Conservation (phyloP, 495 filamentous ascomycete genomes). For the Xylaria telfairii region DNA sequence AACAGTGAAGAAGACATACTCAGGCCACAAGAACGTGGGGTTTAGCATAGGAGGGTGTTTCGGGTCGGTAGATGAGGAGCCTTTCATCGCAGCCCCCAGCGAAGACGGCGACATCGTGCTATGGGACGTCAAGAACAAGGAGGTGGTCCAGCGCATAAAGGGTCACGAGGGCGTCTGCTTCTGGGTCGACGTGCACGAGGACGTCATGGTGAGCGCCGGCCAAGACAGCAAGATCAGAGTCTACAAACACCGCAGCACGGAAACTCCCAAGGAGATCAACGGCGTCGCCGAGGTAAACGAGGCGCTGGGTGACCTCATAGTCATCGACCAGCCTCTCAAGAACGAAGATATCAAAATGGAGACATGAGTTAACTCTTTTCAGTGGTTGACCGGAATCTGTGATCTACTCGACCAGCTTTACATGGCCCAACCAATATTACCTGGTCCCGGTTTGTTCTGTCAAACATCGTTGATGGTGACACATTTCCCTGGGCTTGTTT, state of each 20-base stretch:
- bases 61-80: conserved; percentile 62
- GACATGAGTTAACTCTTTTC: conserved; percentile 22
- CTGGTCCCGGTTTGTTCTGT: background rate
- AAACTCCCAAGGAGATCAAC: conserved; percentile 13
- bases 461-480: background rate
- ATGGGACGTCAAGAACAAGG: conserved; percentile 90
- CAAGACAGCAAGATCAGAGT: conserved; percentile 51
- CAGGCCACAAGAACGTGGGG: conserved; percentile 85
- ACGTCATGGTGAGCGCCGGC: conserved; percentile 54
- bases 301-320: conserved; percentile 12
- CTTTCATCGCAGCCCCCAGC: conserved; percentile 80
- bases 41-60: conserved; percentile 85
- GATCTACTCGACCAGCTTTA: background rate
- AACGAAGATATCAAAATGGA: conserved; percentile 42
- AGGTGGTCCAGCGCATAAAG: conserved; percentile 72
- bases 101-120: conserved; percentile 85
- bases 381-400: background rate
- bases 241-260: conserved; percentile 38
- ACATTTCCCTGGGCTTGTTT: background rate
- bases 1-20: conserved; percentile 90
- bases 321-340: conserved; percentile 25
- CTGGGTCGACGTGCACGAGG: conserved; percentile 69
- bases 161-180: conserved; percentile 84
- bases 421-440: background rate
- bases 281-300: conserved; percentile 17